These are phyloP conservation scores for Exidia glandulosa DNA, from an alignment of 768 basidiomycete genomes.

Conservation along the genomic window DNA sequence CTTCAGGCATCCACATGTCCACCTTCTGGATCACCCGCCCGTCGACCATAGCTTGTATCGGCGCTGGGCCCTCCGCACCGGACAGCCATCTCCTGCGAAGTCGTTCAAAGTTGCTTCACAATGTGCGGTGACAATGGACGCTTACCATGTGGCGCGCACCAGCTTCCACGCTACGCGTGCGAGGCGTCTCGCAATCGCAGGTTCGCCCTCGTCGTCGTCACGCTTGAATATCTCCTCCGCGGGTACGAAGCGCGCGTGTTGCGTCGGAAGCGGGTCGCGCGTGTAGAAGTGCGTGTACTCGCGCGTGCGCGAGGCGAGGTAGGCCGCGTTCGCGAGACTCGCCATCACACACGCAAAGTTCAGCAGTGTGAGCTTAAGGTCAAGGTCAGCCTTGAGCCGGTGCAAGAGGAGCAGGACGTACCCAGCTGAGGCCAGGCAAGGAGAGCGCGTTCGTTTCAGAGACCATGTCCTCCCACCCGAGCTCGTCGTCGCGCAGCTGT, in stretches of 20 bases:
- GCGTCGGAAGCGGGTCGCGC: neutral
- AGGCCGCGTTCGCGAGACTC: slow-evolving; percentile 23
- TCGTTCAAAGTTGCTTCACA: neutral
- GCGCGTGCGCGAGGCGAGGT: slow-evolving; percentile 15
- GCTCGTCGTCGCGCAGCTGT: slow-evolving; percentile 49
- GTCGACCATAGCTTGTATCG: neutral
- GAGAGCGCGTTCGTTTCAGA: slow-evolving; percentile 32
- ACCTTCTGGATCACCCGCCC: slow-evolving; percentile 46
- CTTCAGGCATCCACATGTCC: slow-evolving; percentile 67
- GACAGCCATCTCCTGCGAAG: neutral
- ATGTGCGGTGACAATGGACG: neutral
- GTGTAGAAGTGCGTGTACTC: slow-evolving; percentile 53
- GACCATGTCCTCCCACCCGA: slow-evolving; percentile 73
- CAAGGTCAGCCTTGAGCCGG: slow-evolving; percentile 33
- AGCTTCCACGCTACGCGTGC: neutral
- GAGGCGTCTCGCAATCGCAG: neutral
- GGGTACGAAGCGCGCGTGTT: neutral
- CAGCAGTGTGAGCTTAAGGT: slow-evolving; percentile 37
- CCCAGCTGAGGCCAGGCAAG: slow-evolving; percentile 69
- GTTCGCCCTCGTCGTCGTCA: neutral
- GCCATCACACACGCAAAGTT: slow-evolving; percentile 63
- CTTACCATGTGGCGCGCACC: neutral
- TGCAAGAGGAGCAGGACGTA: slow-evolving; percentile 17
- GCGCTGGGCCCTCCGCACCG: neutral
- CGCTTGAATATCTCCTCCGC: neutral